Evolutionary conservation across 192 early-diverging fungal species (phyloP), one percentile per base, ranked within the genome.

Genomic region (Dissophora ornata): DNA sequence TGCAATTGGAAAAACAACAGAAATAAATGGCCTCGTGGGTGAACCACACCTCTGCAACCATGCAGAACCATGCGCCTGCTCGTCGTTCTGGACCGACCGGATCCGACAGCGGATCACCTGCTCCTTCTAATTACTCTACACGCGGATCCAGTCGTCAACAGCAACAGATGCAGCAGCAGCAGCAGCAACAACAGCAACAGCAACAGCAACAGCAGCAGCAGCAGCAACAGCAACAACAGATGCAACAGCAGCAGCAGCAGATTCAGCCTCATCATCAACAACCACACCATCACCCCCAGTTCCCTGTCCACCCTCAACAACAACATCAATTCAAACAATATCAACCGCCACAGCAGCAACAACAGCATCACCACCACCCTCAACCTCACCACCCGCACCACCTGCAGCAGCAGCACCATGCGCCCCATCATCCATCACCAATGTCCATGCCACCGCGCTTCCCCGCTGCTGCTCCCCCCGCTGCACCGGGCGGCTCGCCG

Each of bases 21-120:
- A n/a, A n/a, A n/a, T n/a, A n/a, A n/a, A 60, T 60, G 57, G 13
- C 57, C 12, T 60, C 71, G 4, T 77, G 71, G 71, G 71, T 77
- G 12, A 77, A 77, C 30, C 71, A 77, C 46, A 77, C 71, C 24
- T 40, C 63, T 4, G 63, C 63, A 3, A 52, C 71, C 24, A 74
- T 74, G 70, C 70, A 73, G 62, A 56, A 38, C 32, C 63, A 51
- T 33, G 51, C 33, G 7, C 26, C 53, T 11, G 25, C 15, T 13
- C 24, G 44, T n/a, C 32, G 29, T 13, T 21, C 30, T n/a, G 38
- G 40, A 28, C n/a, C 54, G 10, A 50, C 55, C 22, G 53, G 52
- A 54, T 47, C 42, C n/a, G 63, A 66, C 21, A 19, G 52, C 22
- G 53, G 52, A 46, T 55, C 53, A 18, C 52, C 51, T 21, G 26